Evolutionary conservation across 2,329 filamentous ascomycete genomes (phyloP), one percentile per base, ranked within the genome.

Genomic region (Pyrenophora seminiperda): DNA sequence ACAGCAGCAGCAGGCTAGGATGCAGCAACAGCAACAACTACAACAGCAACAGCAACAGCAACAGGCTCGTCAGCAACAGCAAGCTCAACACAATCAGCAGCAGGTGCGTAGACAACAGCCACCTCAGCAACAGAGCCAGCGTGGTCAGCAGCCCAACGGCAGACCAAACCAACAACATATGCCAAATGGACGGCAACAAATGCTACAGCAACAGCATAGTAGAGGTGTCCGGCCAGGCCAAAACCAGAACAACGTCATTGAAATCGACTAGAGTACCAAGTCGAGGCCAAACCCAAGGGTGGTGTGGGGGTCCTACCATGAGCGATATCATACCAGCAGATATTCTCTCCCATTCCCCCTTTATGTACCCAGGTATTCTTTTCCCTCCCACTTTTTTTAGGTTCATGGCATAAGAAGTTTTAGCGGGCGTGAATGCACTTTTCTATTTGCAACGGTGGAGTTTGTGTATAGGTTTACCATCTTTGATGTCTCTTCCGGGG

Each of bases 241-340:
- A 19, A 43, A 29, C 6, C 37, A 54, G 33, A 41, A 53, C 19
- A 56, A 67, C 14, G 45, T 65, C 19, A 67, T 67, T 41, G 60
- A 63, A 38, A 62, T 66, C 38, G 64, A 66, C 37, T 66, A 53
- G 37, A 38, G 24, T 13, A 14, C 24, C 11, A 19, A 34, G 3
- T 33, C 15, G 18, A 34, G 6, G 19, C 3, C 22, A 24, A 7
- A 37, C 17, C n/a, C 20, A 22, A 22, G 24, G 24, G 7, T 11
- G 24, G 9, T 27, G 9, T 27, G 24, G 10, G 10, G 24, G 13
- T 11, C 7, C 24, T 9, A 27, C 9, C 3, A 10, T 9, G 7
- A 10, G 9, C 24, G 2, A 27, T 27, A 27, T 27, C 13, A 27
- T 11, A 27, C 9, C 10, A 11, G 2, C 24, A 11, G 6, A 9